These are phyloP conservation scores for Vicia sativa DNA, from an alignment of 306 rosid genomes.

Conservation along the genomic window DNA sequence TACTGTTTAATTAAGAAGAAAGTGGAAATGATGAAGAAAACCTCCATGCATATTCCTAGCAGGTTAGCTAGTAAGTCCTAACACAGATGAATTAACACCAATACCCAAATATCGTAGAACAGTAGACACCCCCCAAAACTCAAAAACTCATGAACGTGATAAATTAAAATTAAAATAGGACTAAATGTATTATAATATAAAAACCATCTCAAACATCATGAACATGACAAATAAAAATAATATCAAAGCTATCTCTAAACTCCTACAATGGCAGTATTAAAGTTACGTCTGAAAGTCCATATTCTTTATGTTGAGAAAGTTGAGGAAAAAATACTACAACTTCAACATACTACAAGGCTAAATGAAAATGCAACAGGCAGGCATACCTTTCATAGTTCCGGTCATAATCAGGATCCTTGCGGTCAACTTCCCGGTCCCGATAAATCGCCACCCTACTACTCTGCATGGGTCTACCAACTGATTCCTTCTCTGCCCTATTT, in stretches of 20 bases:
- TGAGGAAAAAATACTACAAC: background rate
- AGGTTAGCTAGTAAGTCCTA: background rate
- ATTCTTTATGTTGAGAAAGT: constrained; percentile 7
- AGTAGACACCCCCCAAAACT: background rate
- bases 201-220: background rate
- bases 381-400: constrained; percentile 84
- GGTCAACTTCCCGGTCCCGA: constrained; percentile 84
- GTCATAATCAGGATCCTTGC: constrained; percentile 95
- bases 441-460: constrained; percentile 88
- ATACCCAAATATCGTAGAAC: constrained; percentile 7
- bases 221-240: background rate
- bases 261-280: background rate
- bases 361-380: background rate
- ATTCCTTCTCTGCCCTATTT: constrained; percentile 78
- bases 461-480: constrained; percentile 68
- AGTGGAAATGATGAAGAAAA: background rate
- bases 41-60: background rate
- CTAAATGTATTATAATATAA: too few species aligned
- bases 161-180: too few species aligned
- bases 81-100: background rate
- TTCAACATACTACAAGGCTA: constrained; percentile 1
- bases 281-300: background rate
- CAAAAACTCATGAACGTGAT: background rate
- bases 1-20: background rate
- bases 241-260: background rate